Evolutionary conservation across 2,329 filamentous ascomycete species (phyloP), one percentile per base, ranked within the genome.

Genomic region (Xylariomycetidae sp.): DNA sequence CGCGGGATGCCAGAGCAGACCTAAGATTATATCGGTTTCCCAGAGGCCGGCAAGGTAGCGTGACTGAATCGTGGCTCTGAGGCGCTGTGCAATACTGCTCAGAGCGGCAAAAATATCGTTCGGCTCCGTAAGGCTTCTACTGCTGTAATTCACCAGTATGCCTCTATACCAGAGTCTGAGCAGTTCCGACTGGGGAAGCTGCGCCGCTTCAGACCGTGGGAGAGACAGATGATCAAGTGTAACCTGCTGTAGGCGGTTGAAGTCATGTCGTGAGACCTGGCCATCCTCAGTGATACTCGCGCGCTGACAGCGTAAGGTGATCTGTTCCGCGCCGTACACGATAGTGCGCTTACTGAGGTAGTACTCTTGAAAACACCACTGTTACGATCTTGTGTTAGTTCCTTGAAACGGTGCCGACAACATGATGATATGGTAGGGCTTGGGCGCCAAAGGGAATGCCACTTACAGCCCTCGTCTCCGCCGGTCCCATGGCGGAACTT

Each of bases 351-450:
- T 26, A 10, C 42, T 45, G 6, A 50, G 30, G 10, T 46, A 25
- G 4, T 25, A 34, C 26, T 51, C 48, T 29, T 51, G 46, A 12
- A 44, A 46, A 30, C 48, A 51, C 48, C 48, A 50, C 15, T n/a
- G n/a, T n/a, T n/a, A n/a, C n/a, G n/a, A n/a, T n/a, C n/a, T n/a
- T n/a, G n/a, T n/a, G n/a, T n/a, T n/a, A n/a, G n/a, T n/a, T n/a
- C n/a, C n/a, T n/a, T n/a, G n/a, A n/a, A n/a, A n/a, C n/a, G n/a
- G n/a, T n/a, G n/a, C n/a, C n/a, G n/a, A n/a, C n/a, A n/a, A n/a
- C n/a, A n/a, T n/a, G n/a, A n/a, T n/a, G n/a, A n/a, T n/a, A n/a
- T n/a, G n/a, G n/a, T n/a, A n/a, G n/a, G n/a, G n/a, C n/a, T n/a
- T n/a, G n/a, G n/a, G n/a, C n/a, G n/a, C n/a, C n/a, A n/a, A n/a